These are phyloP conservation scores for Syncephalastrum monosporum DNA, from an alignment of 371 early-diverging fungal genomes.

Conservation along the genomic window DNA sequence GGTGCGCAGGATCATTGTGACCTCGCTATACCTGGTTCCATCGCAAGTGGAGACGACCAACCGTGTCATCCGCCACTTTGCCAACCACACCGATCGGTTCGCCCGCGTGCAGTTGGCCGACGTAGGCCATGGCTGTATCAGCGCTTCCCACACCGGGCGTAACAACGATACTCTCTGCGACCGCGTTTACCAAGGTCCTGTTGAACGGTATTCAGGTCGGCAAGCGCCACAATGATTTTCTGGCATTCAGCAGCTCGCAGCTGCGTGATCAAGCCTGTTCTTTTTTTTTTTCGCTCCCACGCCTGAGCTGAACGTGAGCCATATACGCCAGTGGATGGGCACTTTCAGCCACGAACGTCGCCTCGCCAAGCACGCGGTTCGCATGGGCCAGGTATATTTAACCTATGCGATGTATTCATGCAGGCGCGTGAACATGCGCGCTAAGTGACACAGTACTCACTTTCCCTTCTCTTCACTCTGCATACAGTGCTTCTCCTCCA, in stretches of 20 bases:
- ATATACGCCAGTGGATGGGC: slow-evolving; percentile 74
- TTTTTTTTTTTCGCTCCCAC: slow-evolving; percentile 70
- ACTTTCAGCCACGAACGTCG: slow-evolving; percentile 65
- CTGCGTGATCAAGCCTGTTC: slow-evolving; percentile 71
- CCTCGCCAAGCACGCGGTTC: slow-evolving; percentile 70
- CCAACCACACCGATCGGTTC: slow-evolving; percentile 54
- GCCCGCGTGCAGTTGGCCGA: slow-evolving; percentile 70
- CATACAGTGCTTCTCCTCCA: slow-evolving; percentile 64
- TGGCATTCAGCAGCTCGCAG: slow-evolving; percentile 73
- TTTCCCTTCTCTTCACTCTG: not conserved
- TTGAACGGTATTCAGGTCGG: slow-evolving; percentile 60
- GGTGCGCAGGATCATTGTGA: slow-evolving; percentile 61
- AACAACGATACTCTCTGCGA: slow-evolving; percentile 44
- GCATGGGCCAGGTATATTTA: slow-evolving; percentile 66
- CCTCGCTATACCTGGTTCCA: slow-evolving; percentile 54
- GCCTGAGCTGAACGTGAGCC: slow-evolving; percentile 39
- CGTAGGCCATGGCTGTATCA: slow-evolving; percentile 49
- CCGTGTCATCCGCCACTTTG: slow-evolving; percentile 62
- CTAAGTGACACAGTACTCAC: not conserved
- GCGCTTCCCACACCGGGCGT: slow-evolving; percentile 19
- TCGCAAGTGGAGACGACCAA: slow-evolving; percentile 65
- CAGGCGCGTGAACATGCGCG: not conserved
- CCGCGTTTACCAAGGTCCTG: slow-evolving; percentile 49
- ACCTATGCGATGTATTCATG: not conserved
- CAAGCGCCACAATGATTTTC: slow-evolving; percentile 59